Evolutionary conservation across 257 asterid species (phyloP).

Genomic region (Thymus mandschuricus): DNA sequence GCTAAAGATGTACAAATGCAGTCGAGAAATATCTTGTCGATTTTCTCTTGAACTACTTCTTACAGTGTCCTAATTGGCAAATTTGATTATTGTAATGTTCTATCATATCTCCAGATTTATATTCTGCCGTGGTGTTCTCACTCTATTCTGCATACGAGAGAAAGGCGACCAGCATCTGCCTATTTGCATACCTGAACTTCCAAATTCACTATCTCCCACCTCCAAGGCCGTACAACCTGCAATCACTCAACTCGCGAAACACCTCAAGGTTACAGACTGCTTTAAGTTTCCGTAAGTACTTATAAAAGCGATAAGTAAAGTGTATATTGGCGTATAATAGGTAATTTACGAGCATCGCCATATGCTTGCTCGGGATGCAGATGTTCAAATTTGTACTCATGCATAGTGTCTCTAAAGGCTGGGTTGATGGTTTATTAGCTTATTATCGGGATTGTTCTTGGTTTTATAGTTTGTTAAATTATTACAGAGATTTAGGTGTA

Average conservation of each 20-base stretch:
- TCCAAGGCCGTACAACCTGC: constrained; percentile 69
- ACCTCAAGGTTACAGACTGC: constrained; percentile 64
- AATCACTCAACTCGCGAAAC: constrained; percentile 61
- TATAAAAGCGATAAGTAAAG: constrained; percentile 22
- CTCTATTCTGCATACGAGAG: constrained; percentile 59
- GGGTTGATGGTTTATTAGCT: constrained; percentile 25
- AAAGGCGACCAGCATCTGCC: constrained; percentile 60
- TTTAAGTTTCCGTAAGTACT: constrained; percentile 47
- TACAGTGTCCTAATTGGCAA: background rate
- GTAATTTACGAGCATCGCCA: constrained; percentile 7
- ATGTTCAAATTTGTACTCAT: background rate
- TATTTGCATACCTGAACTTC: constrained; percentile 84
- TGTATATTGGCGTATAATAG: constrained; percentile 24
- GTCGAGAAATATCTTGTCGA: background rate
- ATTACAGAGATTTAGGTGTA: constrained; percentile 37
- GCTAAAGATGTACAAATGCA: background rate
- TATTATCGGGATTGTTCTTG: constrained; percentile 29
- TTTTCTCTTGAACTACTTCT: background rate
- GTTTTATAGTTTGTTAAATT: constrained; percentile 23
- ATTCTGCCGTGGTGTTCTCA: constrained; percentile 86
- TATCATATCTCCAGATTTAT: constrained; percentile 65
- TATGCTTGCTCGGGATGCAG: constrained; percentile 5
- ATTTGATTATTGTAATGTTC: constrained; percentile 22
- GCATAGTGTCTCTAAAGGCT: constrained; percentile 11
- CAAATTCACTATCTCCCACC: constrained; percentile 56